Conservation (phyloP, 176 grass and related monocot species). For the Zea luxurians region DNA sequence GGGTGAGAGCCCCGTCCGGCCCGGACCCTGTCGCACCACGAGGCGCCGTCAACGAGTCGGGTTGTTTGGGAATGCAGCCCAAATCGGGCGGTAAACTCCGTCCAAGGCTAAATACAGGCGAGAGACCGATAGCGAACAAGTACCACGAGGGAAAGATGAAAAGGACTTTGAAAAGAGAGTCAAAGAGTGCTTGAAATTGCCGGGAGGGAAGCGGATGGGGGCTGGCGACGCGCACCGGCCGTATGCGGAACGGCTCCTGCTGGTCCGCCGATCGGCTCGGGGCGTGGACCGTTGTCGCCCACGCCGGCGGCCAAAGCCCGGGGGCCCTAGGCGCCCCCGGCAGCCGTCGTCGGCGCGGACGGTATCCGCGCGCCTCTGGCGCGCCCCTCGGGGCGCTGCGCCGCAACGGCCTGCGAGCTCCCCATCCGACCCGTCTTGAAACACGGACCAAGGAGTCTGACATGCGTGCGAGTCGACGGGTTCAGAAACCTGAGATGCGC, state of each 20-base stretch:
- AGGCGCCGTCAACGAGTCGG: constrained; percentile 54
- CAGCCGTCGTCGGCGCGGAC: too few relatives aligned
- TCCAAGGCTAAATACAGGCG: constrained; percentile 67
- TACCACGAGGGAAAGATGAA: constrained; percentile 76
- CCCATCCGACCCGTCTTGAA: too few relatives aligned
- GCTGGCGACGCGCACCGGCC: constrained; percentile 44
- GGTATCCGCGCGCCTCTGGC: neutral
- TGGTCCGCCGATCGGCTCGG: neutral
- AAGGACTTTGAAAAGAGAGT: constrained; percentile 81
- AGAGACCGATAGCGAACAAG: constrained; percentile 76
- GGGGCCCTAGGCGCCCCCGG: too few relatives aligned
- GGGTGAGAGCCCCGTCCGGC: constrained; percentile 68
- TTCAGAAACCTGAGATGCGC: too few relatives aligned
- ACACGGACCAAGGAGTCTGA: too few relatives aligned
- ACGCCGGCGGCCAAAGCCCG: neutral
- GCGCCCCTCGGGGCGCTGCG: too few relatives aligned
- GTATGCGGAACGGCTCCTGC: constrained; percentile 25
- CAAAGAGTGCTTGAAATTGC: constrained; percentile 78
- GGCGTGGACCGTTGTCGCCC: neutral
- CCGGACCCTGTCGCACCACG: constrained; percentile 52
- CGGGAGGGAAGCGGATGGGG: constrained; percentile 75
- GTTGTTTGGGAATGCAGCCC: constrained; percentile 62
- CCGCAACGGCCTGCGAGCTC: too few relatives aligned
- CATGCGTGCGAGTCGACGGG: too few relatives aligned
- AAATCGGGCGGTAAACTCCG: constrained; percentile 50